Conservation (phyloP, 495 filamentous ascomycete species). For the Talaromyces stipitatus region DNA sequence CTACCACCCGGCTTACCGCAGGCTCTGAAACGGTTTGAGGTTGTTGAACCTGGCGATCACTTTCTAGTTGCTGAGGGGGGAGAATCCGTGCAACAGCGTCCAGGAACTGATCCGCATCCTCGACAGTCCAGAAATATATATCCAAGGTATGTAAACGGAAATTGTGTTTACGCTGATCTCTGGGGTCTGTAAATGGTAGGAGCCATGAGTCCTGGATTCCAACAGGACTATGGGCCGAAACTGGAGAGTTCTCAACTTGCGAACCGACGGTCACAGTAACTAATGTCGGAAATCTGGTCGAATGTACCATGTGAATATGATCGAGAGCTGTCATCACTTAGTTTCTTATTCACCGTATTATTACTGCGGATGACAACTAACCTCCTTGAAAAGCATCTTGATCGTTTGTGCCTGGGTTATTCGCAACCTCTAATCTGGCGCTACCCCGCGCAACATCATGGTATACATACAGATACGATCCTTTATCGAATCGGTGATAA, state of each 20-base stretch:
- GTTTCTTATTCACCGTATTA: neutral
- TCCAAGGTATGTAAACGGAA: constrained; percentile 77
- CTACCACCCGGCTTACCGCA: constrained; percentile 70
- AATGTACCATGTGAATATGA: constrained; percentile 57
- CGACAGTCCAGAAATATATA: constrained; percentile 80
- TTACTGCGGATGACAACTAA: constrained; percentile 31
- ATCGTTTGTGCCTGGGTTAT: constrained; percentile 75
- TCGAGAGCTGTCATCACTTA: constrained; percentile 47
- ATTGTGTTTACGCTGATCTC: constrained; percentile 61
- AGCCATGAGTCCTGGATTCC: constrained; percentile 61
- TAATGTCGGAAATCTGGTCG: constrained; percentile 67
- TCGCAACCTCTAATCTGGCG: constrained; percentile 76
- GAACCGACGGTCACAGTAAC: constrained; percentile 69
- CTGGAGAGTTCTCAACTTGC: constrained; percentile 22
- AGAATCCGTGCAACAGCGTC: constrained; percentile 55
- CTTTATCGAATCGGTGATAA: constrained; percentile 84
- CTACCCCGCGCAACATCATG: constrained; percentile 60
- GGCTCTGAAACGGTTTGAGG: constrained; percentile 38
- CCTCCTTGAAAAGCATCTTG: constrained; percentile 86
- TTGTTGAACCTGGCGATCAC: constrained; percentile 40
- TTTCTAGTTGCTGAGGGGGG: constrained; percentile 48
- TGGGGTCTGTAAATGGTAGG: constrained; percentile 61
- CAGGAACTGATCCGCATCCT: constrained; percentile 68
- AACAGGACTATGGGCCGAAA: constrained; percentile 22
- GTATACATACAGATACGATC: constrained; percentile 83